A percentile compares a stretch with the other conserved stretches of the same genome.
These are phyloP conservation scores for Fusarium haematococcum DNA, from an alignment of 2,329 filamentous ascomycete species.

Conservation along the genomic window DNA sequence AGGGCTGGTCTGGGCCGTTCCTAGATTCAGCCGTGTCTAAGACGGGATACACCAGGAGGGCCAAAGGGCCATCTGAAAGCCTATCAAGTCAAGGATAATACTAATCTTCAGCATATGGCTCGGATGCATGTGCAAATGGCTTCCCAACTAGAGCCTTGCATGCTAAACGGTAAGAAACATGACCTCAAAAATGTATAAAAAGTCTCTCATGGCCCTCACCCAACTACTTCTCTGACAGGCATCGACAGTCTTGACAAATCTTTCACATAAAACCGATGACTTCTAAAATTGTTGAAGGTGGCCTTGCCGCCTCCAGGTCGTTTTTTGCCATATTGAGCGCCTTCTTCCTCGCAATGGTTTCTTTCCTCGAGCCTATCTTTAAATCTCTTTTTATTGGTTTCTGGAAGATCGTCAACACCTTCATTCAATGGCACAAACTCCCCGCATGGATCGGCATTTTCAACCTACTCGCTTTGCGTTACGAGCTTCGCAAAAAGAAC, in stretches of 20 bases:
- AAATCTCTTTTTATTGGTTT: slow-evolving; percentile 19
- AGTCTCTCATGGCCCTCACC: background rate
- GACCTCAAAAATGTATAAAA: background rate
- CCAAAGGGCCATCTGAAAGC: background rate
- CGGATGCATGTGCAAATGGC: background rate
- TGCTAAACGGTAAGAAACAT: background rate
- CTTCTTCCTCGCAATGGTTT: background rate
- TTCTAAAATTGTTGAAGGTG: background rate
- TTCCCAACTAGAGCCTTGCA: background rate
- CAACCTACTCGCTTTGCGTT: slow-evolving; percentile 26
- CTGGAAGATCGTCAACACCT: slow-evolving; percentile 14
- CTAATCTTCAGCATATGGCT: background rate
- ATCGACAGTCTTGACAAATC: background rate
- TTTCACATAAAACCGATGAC: background rate
- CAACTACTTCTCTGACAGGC: background rate
- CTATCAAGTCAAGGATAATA: background rate
- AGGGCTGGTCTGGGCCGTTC: background rate
- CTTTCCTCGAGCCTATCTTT: background rate
- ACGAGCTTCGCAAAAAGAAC: slow-evolving; percentile 27
- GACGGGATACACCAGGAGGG: background rate
- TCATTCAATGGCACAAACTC: slow-evolving; percentile 25
- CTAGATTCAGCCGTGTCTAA: background rate
- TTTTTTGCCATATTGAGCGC: background rate
- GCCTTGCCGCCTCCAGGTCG: background rate
- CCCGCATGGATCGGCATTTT: slow-evolving; percentile 25